Base-by-base conservation (phyloP, 257 asterid genomes). In the Capsicum pubescens region DNA sequence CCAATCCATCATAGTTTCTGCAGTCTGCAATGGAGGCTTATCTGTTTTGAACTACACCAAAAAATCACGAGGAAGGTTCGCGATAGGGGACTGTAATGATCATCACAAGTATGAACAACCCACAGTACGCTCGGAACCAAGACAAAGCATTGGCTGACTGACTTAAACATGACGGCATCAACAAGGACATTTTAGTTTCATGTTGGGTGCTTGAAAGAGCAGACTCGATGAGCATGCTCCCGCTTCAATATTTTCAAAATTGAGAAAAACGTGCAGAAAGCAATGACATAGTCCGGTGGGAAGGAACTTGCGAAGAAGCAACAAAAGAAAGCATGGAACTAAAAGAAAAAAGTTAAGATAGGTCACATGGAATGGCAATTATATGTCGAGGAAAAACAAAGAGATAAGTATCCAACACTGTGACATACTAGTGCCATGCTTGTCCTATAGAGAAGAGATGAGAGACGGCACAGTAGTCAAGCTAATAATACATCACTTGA, bases 1-100 rank as follows among this genome's bases (percentile, higher is more conserved):
- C 9, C 72, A 66, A 66, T 66, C 72, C 72, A 66, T 32, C 72
- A 35, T 1, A 35, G 19, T 67, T 67, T 67, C 50, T 67, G 74
- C 50, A 67, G 19, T 67, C 50, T 1, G 74, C 74, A 67, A 35
- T 35, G 7, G 19, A 35, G 12, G 19, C 48, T 14, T 67, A 19
- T 32, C 48, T 35, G 72, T 32, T 35, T 35, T 35, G 71, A 66
- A 35, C 48, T 66, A 35, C 74, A 66, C 50, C 19, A 13, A 35
- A 35, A 35, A 67, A 44, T 67, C 50, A 67, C 21, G 7, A 1
- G 72, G 59, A 4, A 67, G 50, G 74, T 67, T 66, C 72, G n/a
- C 6, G 19, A 66, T 35, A 35, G 74, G 0, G 11, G 6, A 67
- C 36, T 35, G 74, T 14, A 67, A 67, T 0, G 19, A 67, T 17